Base-by-base conservation (phyloP, 2,329 filamentous ascomycete genomes). In the Diplodia scrobiculata region DNA sequence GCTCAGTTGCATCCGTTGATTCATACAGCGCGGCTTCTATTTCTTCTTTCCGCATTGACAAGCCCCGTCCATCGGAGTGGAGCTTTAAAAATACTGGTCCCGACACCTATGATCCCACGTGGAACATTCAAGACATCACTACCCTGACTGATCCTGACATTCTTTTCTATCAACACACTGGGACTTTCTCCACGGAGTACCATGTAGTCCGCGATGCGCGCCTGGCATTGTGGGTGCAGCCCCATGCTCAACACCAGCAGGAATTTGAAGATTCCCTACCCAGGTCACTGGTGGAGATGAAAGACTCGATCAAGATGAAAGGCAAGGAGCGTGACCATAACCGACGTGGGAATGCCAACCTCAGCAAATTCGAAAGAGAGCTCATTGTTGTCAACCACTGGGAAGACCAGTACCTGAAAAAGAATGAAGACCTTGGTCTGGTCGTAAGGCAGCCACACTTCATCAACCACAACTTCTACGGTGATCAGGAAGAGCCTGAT, bases 171-270 rank as follows among this genome's bases (percentile, higher is more conserved):
- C 34, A 70, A 9, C 67, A 68, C 3, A 80, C 71, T 36, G 81
- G 81, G 3, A 83, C 81, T 0, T 83, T 83, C 69, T 79, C 77
- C 2, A 83, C 81, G 0, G 72, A 78, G n/a, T 75, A 75, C 62
- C 70, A 70, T 27, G 58, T 68, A 3, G 29, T 50, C 4, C 59
- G 64, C 19, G 67, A 67, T 51, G 55, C 67, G 9, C 50, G 53
- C 5, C 21, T 63, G 17, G 38, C 55, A 4, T 19, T 64, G n/a
- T 66, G 63, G 63, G 63, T 63, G 5, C 29, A 54, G 27, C 47
- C 53, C 14, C 38, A 50, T 14, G 51, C 50, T 27, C 50, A 67
- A 19, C 60, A 63, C 32, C 66, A 67, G 21, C 66, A 54, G n/a
- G 29, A 51, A 13, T 58, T 60, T 17, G 54, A 67, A n/a, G 53